Base-by-base conservation (phyloP, 2,329 filamentous ascomycete species). In the Ceratocystiopsis minuta region DNA sequence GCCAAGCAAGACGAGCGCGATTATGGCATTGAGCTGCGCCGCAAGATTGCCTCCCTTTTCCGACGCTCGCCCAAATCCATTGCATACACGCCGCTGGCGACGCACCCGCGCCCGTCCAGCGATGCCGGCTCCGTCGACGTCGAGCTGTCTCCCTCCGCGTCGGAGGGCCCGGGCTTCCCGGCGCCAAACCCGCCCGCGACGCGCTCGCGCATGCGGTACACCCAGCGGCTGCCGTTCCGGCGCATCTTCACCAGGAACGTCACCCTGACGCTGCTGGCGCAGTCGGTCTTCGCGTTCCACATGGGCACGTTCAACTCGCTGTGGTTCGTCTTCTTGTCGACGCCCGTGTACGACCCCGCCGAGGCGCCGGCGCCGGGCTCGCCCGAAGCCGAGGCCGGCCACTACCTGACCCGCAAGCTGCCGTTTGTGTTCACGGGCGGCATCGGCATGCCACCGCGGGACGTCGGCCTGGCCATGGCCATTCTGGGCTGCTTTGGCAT, bases 401-500 rank as follows among this genome's bases (percentile, higher is more conserved):
- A 54, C 1, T 53, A 55, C 28, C 50, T 56, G n/a, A 46, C 46
- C 1, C 56, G 61, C 42, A 49, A 57, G 46, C 57, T 70, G 44
- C 67, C 75, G 0, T 73, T 80, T 52, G 59, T 68, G 46, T 86
- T 86, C 53, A 75, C 76, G 1, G 81, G 83, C 24, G 84, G 84
- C 2, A 65, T 90, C 0, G 80, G 80, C n/a, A 68, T 90, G 41
- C 71, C 72, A 0, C 76, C 81, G 0, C 67, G 70, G 1, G 70
- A 72, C 3, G 79, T 90, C 31, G 83, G 83, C n/a, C 61, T 82
- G 36, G 80, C 80, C 5, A 85, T 87, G 62, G 76, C 82, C 3
- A 76, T 81, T 40, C 68, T 90, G 15, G 84, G 83, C 10, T 59
- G 72, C 39, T 75, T 88, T 36, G 84, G 84, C n/a, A 78, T 90